phyloP scores from a whole-genome alignment of 768 basidiomycete genomes.

The Podaxis sp. region DNA sequence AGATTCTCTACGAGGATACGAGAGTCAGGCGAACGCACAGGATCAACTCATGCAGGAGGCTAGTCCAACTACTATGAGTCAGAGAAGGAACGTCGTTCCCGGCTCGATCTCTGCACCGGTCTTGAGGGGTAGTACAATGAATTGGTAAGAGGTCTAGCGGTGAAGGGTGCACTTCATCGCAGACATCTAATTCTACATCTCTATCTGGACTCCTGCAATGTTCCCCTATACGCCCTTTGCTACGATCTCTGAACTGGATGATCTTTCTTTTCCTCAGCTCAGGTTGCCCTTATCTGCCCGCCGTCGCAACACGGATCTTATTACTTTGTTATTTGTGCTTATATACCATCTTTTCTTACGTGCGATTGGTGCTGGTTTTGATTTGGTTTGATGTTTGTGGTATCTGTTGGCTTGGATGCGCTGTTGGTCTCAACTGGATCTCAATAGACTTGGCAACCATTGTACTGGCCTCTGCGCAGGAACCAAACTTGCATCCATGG shows the following conservation, averaged over 20 bases:
- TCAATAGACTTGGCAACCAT: background rate
- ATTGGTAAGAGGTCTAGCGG: conserved; percentile 50
- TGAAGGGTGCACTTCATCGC: background rate
- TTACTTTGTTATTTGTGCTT: too few relatives aligned
- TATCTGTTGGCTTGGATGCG: too few relatives aligned
- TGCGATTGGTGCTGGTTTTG: too few relatives aligned
- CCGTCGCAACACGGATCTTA: too few relatives aligned
- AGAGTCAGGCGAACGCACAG: conserved; percentile 26
- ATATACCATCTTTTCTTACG: too few relatives aligned
- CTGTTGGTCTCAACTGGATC: background rate
- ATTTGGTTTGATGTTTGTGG: too few relatives aligned
- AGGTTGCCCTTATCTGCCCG: too few relatives aligned
- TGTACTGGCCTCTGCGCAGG: too few relatives aligned
- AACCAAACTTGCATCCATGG: background rate
- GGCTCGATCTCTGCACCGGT: conserved; percentile 73
- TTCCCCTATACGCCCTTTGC: background rate
- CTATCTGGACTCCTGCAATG: background rate
- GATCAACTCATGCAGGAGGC: background rate
- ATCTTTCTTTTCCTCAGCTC: too few relatives aligned
- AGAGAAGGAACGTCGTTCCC: conserved; percentile 60
- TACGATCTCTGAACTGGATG: too few relatives aligned
- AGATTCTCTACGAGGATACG: conserved; percentile 69
- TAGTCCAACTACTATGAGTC: conserved; percentile 30
- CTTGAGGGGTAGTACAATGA: conserved; percentile 79
- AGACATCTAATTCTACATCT: background rate